Evolutionary conservation across 2,329 filamentous ascomycete genomes (phyloP).

Genomic region (Nemania bipapillata): DNA sequence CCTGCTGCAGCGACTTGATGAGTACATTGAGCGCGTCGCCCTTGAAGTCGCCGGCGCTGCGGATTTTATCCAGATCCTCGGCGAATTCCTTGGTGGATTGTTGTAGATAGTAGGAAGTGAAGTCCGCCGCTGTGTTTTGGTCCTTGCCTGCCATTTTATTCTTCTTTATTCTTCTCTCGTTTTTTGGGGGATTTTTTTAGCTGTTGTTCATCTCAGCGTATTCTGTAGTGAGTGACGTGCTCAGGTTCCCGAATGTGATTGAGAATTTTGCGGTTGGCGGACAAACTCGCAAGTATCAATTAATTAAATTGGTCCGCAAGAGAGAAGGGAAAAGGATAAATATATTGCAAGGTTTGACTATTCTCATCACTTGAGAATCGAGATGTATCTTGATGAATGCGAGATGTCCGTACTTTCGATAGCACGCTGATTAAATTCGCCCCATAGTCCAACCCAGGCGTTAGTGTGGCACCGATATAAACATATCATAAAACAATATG

Average conservation of each 20-base stretch:
- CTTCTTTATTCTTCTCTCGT: too few species aligned
- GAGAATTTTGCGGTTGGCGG: neutral
- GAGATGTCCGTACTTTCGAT: too few species aligned
- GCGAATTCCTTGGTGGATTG: slow-evolving; percentile 75
- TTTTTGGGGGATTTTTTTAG: too few species aligned
- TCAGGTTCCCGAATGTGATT: neutral
- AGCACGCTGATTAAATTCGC: neutral
- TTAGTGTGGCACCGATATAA: neutral
- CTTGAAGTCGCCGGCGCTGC: slow-evolving; percentile 76
- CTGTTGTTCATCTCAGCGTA: too few species aligned
- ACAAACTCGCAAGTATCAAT: neutral
- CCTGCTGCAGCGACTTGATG: slow-evolving; percentile 75
- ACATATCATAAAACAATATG: neutral
- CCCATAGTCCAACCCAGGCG: too few species aligned
- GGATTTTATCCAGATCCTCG: slow-evolving; percentile 77
- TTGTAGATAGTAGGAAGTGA: slow-evolving; percentile 75
- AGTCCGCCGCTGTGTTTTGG: slow-evolving; percentile 53
- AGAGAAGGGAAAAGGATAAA: too few species aligned
- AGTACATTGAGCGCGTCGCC: slow-evolving; percentile 71
- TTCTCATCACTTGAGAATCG: neutral
- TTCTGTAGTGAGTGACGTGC: too few species aligned
- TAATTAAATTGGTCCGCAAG: neutral
- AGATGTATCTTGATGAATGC: too few species aligned
- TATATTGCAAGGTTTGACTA: too few species aligned
- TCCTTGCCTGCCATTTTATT: slow-evolving; percentile 42